Percentiles rank a stretch among this genome's conserved stretches.
Evolutionary conservation across 257 asterid genomes (phyloP).

Genomic region (Przewalskia tangutica): DNA sequence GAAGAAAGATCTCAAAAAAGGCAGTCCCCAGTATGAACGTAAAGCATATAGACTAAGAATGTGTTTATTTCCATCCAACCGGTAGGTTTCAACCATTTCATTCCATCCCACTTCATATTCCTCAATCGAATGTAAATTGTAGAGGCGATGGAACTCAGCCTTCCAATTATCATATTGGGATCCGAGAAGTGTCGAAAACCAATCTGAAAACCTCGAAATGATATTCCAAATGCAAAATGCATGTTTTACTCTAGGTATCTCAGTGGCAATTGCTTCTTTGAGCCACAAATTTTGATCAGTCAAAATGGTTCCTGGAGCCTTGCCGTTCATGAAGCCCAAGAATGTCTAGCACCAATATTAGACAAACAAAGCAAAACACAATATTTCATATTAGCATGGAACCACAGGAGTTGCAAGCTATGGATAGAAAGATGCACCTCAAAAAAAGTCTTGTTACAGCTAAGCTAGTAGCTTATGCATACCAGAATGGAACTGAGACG

Average conservation of each 20-base stretch:
- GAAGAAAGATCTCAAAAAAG: constrained; percentile 84
- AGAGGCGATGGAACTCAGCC: constrained; percentile 74
- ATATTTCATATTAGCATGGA: neutral
- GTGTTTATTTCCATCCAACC: constrained; percentile 79
- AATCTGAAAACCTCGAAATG: constrained; percentile 80
- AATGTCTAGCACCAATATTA: constrained; percentile 39
- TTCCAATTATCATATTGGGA: constrained; percentile 92
- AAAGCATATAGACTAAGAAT: constrained; percentile 65
- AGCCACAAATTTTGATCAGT: constrained; percentile 91
- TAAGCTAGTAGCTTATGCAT: neutral
- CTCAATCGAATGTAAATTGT: constrained; percentile 63
- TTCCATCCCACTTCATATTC: constrained; percentile 94
- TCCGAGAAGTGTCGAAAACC: constrained; percentile 88
- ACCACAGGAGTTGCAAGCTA: neutral
- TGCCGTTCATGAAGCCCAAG: constrained; percentile 82
- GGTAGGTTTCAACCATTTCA: constrained; percentile 77
- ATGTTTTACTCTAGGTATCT: constrained; percentile 78
- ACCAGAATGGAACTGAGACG: neutral
- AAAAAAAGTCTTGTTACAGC: neutral
- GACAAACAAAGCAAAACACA: neutral
- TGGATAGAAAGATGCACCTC: neutral
- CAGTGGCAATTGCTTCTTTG: constrained; percentile 83
- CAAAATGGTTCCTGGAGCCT: constrained; percentile 82
- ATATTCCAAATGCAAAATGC: constrained; percentile 97
- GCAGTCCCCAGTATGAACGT: constrained; percentile 79